Base-by-base conservation (phyloP, 139 green algal species). In the Tetraselmis striata region DNA sequence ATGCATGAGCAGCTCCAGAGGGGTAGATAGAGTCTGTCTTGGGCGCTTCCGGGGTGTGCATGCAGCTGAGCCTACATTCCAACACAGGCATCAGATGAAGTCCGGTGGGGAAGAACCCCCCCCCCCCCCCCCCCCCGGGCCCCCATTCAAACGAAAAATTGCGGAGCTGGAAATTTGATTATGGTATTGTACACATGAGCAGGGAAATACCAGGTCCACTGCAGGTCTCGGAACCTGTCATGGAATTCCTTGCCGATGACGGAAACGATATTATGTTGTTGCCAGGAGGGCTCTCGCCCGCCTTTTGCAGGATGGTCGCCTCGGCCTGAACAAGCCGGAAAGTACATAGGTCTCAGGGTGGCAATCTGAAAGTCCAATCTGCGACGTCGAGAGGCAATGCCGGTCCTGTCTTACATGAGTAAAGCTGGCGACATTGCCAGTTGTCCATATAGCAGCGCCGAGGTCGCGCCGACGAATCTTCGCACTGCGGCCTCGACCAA, bases 381-480 rank as follows among this genome's bases (percentile, higher is more conserved):
- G n/a, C n/a, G n/a, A n/a, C n/a, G n/a, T n/a, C n/a, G n/a, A n/a
- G 18, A 77, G 26, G 74, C 74, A n/a, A n/a, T 5, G 18, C 74
- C 11, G 23, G 74, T 25, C 74, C 74, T 25, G 24, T 18, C 26
- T 59, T 18, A 81, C 28, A 22, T 77, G 45, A 67, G 45, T 67
- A 18, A 67, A 67, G 45, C 79, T 81, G 2, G 30, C 74, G 1
- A 85, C 32, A 1, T n/a, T 77, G 29, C 77, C 82, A 25, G 80
- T 84, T 2, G 82, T 84, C 88, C 88, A 92, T 45, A 92, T 92
- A 22, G 85, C 86, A 29, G 88, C 88, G 1, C 80, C 76, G 1
- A 75, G 45, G 75, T 92, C 88, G 23, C 88, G 78, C 1, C 80
- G 77, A 23, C 88, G 88, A 58, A 89, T 79, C 23, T 77, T 28